Conservation (phyloP, 768 basidiomycete species). For the Infundibulicybe gibba region DNA sequence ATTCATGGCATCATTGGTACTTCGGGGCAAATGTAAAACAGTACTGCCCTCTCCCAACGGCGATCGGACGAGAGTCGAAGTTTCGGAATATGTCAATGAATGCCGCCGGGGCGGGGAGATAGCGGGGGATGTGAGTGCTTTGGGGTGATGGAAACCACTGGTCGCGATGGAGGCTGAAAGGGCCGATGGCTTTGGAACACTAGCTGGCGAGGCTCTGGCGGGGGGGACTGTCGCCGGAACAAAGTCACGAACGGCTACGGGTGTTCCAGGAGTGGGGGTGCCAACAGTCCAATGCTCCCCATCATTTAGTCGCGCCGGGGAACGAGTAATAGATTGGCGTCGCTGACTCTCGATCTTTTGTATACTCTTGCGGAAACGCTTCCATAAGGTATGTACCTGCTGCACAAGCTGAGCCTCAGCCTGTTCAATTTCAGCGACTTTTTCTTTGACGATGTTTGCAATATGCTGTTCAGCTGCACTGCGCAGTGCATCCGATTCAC, state of each 20-base stretch:
- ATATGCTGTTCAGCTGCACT: constrained; percentile 57
- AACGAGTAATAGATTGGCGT: constrained; percentile 10
- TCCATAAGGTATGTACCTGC: constrained; percentile 66
- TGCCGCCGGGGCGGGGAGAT: constrained; percentile 5
- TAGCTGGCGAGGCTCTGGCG: constrained; percentile 29
- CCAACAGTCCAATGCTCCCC: constrained; percentile 5
- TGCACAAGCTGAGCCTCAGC: constrained; percentile 50
- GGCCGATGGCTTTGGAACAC: constrained; percentile 47
- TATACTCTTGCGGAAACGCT: constrained; percentile 46
- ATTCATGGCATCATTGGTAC: constrained; percentile 35
- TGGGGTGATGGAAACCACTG: constrained; percentile 53
- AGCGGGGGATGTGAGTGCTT: constrained; percentile 17
- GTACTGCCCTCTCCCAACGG: constrained; percentile 25
- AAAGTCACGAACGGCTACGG: constrained; percentile 51
- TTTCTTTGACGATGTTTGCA: constrained; percentile 44
- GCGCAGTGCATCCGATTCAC: constrained; percentile 52
- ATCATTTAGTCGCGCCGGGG: constrained; percentile 13
- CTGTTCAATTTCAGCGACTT: constrained; percentile 52
- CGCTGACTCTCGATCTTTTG: constrained; percentile 38
- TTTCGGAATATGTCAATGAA: constrained; percentile 23
- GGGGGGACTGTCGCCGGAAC: constrained; percentile 44
- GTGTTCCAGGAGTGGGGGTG: constrained; percentile 16
- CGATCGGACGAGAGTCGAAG: constrained; percentile 28
- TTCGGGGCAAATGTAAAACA: constrained; percentile 37
- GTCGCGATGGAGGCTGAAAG: constrained; percentile 70